Conservation (phyloP, 1,284 basidiomycete genomes). For the Hemileia vastatrix region DNA sequence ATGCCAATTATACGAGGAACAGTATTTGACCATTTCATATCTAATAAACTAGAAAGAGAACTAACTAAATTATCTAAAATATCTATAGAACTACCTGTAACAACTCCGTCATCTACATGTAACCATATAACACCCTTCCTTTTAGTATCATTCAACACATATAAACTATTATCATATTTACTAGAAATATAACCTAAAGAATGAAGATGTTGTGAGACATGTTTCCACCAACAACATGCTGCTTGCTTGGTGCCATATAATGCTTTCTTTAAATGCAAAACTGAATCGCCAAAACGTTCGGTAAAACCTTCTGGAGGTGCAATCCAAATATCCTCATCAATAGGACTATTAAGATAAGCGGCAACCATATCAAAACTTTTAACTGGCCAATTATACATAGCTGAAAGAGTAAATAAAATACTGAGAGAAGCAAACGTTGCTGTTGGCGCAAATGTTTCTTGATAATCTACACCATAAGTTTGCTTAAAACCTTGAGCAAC, state of each 20-base stretch:
- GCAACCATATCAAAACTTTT: not conserved
- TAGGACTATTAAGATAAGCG: not conserved
- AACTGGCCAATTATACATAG: not conserved
- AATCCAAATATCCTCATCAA: not conserved
- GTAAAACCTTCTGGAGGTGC: not conserved
- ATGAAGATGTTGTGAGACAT: not conserved
- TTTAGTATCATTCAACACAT: not conserved
- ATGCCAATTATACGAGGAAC: not conserved
- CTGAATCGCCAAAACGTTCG: too few species aligned
- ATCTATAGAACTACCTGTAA: not conserved
- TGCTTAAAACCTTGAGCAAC: conserved; percentile 7
- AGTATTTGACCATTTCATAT: not conserved
- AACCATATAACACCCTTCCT: not conserved
- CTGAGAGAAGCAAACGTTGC: not conserved
- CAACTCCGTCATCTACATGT: conserved; percentile 7
- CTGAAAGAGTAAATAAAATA: not conserved
- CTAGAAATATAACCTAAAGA: not conserved
- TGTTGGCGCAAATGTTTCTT: not conserved
- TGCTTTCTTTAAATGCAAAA: not conserved
- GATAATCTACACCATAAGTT: conserved; percentile 7
- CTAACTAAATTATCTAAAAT: not conserved
- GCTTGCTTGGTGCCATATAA: not conserved
- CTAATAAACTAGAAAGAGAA: not conserved
- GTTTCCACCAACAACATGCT: not conserved
- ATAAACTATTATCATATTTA: not conserved